Evolutionary conservation across 345 rosid species (phyloP).

Genomic region (Excoecaria agallocha): DNA sequence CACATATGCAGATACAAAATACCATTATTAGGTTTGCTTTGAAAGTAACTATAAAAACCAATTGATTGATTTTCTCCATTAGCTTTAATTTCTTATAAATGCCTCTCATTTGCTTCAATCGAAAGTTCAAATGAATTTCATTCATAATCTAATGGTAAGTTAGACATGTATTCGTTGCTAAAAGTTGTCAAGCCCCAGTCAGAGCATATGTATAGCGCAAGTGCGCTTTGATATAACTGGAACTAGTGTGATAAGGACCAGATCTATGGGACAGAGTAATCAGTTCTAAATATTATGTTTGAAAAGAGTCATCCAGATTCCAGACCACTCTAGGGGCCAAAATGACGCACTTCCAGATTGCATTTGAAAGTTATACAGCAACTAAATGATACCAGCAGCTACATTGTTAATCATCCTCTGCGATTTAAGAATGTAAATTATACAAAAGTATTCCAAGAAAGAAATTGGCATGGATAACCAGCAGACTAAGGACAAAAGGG

Average conservation of each 20-base stretch:
- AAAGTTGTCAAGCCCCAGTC: not conserved
- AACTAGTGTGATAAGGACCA: not conserved
- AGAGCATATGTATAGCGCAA: not conserved
- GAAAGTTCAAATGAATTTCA: not conserved
- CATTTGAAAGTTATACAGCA: not conserved
- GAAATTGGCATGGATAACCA: not conserved
- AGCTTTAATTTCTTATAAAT: not conserved
- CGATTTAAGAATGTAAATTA: not conserved
- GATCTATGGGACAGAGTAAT: not conserved
- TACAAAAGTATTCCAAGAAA: not conserved
- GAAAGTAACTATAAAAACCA: not conserved
- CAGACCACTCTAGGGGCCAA: not conserved
- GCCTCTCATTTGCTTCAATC: not conserved
- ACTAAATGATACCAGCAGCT: not conserved
- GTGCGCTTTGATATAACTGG: not conserved
- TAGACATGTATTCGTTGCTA: not conserved
- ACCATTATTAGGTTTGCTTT: too few species aligned
- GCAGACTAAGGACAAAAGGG: not conserved
- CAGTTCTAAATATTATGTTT: not conserved
- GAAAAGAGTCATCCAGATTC: not conserved
- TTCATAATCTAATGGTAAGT: not conserved
- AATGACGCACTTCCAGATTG: not conserved
- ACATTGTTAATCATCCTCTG: not conserved
- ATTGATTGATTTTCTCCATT: not conserved
- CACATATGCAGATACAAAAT: too few species aligned